Base-by-base conservation (phyloP, 371 early-diverging fungal genomes). In the Circinella minor region DNA sequence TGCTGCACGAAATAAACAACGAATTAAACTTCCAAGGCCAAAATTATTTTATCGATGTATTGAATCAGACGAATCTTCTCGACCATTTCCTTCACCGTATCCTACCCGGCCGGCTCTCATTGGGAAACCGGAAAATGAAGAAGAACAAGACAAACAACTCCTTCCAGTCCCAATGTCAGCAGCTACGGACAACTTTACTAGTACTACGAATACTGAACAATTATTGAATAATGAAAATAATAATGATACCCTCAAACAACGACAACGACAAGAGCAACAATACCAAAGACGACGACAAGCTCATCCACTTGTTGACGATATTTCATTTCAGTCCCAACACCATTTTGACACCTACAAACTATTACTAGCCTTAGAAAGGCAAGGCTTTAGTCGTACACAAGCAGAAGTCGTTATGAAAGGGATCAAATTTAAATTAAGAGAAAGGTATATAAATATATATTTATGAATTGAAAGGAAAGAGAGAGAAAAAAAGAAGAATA, bases 291-390 rank as follows among this genome's bases (percentile, higher is more conserved):
- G 49, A 55, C 51, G 39, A 17, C 59, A 66, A 37, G 14, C 5
- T 15, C 51, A 15, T 51, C 15, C 51, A 14, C 51, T 51, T 54
- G 46, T 54, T 10, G 27, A 61, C 5, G 43, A 48, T 20, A 65
- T 20, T 47, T 66, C 66, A 20, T 14, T 46, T 11, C 54, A 18
- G 36, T 39, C 48, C 4, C 59, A 8, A 48, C 89, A 90, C 67
- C 80, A 83, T 65, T 93, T 93, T 70, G 87, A 92, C 61, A 95
- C 94, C 8, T 89, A 92, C 73, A 81, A 85, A 66, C 72, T 93
- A 20, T 91, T 94, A 11, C 59, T 75, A 36, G 80, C 86, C 39
- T 81, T 94, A 10, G 88, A 90, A 55, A 73, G 78, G 5, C 84
- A 88, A 61, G 93, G 92, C 5, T 89, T 92, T 63, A 83, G 84